Percentiles rank a stretch among this genome's conserved stretches.
Evolutionary conservation across 495 filamentous ascomycete species (phyloP).

Genomic region (Aspergillus panamensis): DNA sequence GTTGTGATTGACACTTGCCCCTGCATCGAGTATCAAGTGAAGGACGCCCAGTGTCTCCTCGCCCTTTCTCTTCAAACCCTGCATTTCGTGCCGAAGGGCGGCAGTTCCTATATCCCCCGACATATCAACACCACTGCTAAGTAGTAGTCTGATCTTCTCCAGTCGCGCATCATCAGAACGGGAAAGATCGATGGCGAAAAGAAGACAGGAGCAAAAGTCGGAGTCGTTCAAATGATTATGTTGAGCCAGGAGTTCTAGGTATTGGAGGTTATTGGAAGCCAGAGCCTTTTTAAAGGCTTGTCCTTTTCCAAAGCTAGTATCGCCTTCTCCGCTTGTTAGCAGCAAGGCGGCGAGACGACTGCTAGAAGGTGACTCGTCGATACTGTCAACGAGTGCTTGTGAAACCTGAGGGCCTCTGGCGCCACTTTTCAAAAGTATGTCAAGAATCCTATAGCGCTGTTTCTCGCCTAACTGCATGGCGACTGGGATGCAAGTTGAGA

Average conservation of each 20-base stretch:
- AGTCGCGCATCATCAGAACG: constrained; percentile 6
- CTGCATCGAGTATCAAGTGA: constrained; percentile 7
- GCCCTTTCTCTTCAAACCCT: constrained; percentile 7
- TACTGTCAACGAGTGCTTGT: constrained; percentile 5
- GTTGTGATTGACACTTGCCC: constrained; percentile 9
- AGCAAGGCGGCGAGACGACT: neutral
- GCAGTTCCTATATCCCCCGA: constrained; percentile 8
- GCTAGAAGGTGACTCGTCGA: constrained; percentile 5
- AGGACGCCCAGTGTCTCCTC: constrained; percentile 10
- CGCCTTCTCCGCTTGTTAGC: constrained; percentile 6
- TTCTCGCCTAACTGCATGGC: neutral
- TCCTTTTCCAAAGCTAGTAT: constrained; percentile 4
- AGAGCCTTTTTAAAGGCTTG: constrained; percentile 11
- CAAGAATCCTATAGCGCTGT: constrained; percentile 6
- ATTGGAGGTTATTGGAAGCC: neutral
- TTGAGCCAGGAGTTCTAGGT: constrained; percentile 9
- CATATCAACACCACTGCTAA: constrained; percentile 3
- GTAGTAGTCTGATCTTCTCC: constrained; percentile 13
- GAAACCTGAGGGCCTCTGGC: constrained; percentile 11
- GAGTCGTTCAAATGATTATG: constrained; percentile 8
- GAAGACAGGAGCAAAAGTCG: constrained; percentile 13
- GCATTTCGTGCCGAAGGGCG: constrained; percentile 12
- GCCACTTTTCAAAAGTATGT: constrained; percentile 8
- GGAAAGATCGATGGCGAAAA: constrained; percentile 4
- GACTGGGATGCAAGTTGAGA: constrained; percentile 1